Percentiles rank a stretch among this genome's conserved stretches.
These are phyloP conservation scores for Parathielavia hyrcaniae DNA, from an alignment of 495 filamentous ascomycete species.

Conservation along the genomic window DNA sequence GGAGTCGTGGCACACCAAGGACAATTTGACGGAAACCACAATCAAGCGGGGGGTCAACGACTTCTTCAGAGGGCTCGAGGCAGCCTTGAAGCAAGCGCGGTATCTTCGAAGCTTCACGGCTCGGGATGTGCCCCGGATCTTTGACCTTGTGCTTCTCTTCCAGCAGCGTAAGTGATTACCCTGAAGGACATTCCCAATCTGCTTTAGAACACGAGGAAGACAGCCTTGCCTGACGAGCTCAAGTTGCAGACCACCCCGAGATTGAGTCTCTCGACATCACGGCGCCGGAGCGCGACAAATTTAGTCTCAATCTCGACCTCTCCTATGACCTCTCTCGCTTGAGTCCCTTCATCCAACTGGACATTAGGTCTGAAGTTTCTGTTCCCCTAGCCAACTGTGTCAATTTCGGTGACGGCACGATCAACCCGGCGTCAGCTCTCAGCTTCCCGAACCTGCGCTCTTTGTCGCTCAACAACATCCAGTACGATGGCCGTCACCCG, in stretches of 20 bases:
- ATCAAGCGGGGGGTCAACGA: not conserved
- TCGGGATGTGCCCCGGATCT: not conserved
- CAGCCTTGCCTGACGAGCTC: too few species aligned
- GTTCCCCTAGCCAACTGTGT: not conserved
- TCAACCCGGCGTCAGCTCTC: not conserved
- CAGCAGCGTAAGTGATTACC: conserved; percentile 6
- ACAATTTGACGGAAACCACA: too few species aligned
- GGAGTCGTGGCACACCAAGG: not conserved
- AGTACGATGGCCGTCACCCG: not conserved
- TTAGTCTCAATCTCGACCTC: not conserved
- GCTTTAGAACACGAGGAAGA: too few species aligned
- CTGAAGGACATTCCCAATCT: too few species aligned
- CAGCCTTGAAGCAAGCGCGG: not conserved
- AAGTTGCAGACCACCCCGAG: not conserved
- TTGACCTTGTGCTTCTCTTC: not conserved
- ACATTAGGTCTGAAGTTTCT: not conserved
- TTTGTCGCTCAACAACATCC: not conserved
- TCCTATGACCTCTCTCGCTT: too few species aligned
- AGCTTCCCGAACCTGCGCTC: not conserved
- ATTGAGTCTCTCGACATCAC: not conserved
- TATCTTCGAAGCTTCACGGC: not conserved
- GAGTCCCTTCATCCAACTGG: not conserved
- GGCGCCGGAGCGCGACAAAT: not conserved
- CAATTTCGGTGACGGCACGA: not conserved
- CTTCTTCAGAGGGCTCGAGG: not conserved